Conservation (phyloP, 1,139 yeast genomes). For the Hemisphaericaspora subhashii region DNA sequence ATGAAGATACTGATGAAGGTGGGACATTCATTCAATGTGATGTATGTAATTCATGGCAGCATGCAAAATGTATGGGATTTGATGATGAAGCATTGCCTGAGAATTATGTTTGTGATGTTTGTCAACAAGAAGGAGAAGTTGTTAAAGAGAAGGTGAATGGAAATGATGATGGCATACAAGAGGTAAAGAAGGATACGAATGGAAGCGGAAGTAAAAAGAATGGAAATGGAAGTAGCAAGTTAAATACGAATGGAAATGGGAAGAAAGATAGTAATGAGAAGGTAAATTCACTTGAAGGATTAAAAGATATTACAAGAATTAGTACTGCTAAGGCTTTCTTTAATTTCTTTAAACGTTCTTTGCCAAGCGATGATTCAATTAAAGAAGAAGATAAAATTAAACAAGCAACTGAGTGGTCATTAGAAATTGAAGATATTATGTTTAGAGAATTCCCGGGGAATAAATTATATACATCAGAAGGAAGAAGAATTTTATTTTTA, state of each 20-base stretch:
- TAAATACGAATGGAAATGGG: constrained; percentile 4
- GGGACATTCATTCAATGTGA: constrained; percentile 82
- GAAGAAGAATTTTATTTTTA: constrained; percentile 41
- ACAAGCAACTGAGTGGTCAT: constrained; percentile 38
- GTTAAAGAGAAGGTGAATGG: background rate
- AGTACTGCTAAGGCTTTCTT: constrained; percentile 42
- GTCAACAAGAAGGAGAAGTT: constrained; percentile 15
- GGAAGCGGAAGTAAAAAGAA: background rate
- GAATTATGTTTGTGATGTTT: constrained; percentile 33
- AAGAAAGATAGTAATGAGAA: constrained; percentile 4
- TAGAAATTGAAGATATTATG: constrained; percentile 43
- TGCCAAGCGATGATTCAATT: constrained; percentile 35
- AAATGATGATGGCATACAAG: background rate
- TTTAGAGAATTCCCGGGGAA: constrained; percentile 23
- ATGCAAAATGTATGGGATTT: constrained; percentile 69
- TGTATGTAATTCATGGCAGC: constrained; percentile 82
- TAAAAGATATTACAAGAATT: constrained; percentile 32
- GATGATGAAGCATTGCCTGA: constrained; percentile 29
- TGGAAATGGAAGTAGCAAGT: background rate
- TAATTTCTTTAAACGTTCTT: constrained; percentile 40
- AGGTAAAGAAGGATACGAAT: background rate
- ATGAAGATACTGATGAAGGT: constrained; percentile 57
- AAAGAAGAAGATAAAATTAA: constrained; percentile 28
- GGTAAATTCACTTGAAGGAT: constrained; percentile 15
- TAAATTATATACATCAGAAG: constrained; percentile 41